A percentile compares a stretch with the other conserved stretches of the same genome.
Evolutionary conservation across 805 yeast genomes (phyloP).

Genomic region (Saturnispora zaruensis): DNA sequence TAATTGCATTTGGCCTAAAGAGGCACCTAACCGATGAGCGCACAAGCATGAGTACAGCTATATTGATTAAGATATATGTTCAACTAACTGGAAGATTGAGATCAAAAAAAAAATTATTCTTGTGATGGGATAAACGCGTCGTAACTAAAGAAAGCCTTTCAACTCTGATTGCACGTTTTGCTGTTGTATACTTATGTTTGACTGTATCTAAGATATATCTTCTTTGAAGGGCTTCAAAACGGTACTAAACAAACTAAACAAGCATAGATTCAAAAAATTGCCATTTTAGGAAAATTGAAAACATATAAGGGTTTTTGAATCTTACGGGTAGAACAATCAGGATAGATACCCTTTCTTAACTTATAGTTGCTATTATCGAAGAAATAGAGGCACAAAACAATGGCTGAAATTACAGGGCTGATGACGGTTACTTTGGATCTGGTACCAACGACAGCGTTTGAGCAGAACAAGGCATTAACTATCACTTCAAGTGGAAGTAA

Average conservation of each 20-base stretch:
- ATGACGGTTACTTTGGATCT: not conserved
- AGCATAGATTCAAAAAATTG: no score
- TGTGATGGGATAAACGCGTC: not conserved
- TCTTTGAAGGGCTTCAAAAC: not conserved
- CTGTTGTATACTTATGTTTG: not conserved
- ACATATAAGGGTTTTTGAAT: constrained; percentile 1
- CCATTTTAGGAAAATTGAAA: constrained; percentile 9
- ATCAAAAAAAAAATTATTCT: not conserved
- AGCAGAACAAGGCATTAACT: not conserved
- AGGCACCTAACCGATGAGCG: not conserved
- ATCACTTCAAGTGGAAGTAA: not conserved
- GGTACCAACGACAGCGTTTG: not conserved
- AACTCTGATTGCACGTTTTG: not conserved
- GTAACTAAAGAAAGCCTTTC: not conserved
- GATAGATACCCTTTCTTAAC: not conserved
- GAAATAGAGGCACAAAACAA: not conserved
- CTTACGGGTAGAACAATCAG: not conserved
- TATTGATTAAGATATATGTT: not conserved
- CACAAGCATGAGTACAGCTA: not conserved
- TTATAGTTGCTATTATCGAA: not conserved
- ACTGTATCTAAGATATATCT: not conserved
- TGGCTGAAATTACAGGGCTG: not conserved
- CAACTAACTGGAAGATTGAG: not conserved
- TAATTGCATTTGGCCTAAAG: not conserved
- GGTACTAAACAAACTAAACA: not conserved